Evolutionary conservation across 129 eudicot species (phyloP).

Genomic region (Apium graveolens): DNA sequence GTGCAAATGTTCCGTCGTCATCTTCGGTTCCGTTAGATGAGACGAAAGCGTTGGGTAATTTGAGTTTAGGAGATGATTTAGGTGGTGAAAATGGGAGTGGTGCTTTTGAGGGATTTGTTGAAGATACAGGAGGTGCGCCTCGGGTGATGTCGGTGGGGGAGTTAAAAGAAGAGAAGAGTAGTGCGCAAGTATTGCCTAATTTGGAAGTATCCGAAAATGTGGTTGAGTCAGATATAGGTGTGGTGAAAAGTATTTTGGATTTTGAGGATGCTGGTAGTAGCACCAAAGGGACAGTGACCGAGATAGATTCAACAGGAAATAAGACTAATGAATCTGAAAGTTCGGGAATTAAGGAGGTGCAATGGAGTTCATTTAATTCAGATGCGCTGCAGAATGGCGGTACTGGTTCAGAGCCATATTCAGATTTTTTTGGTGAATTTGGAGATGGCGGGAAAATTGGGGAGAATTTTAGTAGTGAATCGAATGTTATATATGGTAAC

Average conservation of each 20-base stretch:
- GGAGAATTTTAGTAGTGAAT: conserved; percentile 22
- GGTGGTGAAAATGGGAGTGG: conserved; percentile 14
- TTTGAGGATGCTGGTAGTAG: conserved; percentile 20
- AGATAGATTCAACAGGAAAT: conserved; percentile 16
- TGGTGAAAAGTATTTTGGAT: conserved; percentile 1
- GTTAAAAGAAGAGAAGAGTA: conserved; percentile 11
- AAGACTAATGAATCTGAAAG: conserved; percentile 26
- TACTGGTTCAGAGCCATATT: conserved; percentile 54
- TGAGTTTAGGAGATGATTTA: conserved; percentile 43
- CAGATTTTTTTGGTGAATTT: conserved; percentile 62
- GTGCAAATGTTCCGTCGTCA: conserved; percentile 25
- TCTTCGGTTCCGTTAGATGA: conserved; percentile 36
- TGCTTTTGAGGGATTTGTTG: conserved; percentile 14
- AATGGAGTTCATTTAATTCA: conserved; percentile 69
- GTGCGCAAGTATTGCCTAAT: conserved; percentile 18
- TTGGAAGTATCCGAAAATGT: conserved; percentile 25
- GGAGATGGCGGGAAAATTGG: conserved; percentile 28
- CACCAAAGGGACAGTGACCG: conserved; percentile 15
- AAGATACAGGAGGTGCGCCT: background rate
- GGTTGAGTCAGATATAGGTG: background rate
- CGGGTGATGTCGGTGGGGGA: conserved; percentile 2
- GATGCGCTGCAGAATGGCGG: conserved; percentile 28
- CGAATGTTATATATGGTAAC: conserved; percentile 19
- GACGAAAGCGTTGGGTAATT: conserved; percentile 59
- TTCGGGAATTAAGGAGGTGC: conserved; percentile 73